These are phyloP conservation scores for Candida lessepsii DNA, from an alignment of 805 yeast genomes.

Conservation along the genomic window DNA sequence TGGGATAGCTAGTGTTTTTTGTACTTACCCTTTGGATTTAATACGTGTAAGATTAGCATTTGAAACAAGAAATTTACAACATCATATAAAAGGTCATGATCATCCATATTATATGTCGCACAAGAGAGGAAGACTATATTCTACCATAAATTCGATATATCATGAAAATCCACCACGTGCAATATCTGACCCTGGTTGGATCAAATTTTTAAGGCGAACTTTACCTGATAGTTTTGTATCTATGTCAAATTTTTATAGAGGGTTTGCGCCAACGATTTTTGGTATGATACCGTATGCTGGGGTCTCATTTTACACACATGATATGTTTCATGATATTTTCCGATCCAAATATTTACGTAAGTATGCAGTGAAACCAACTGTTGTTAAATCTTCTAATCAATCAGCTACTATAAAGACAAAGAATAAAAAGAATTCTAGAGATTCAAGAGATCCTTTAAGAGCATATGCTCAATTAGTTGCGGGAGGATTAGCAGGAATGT, in stretches of 20 bases:
- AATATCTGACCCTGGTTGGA: constrained; percentile 36
- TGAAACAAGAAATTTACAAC: constrained; percentile 54
- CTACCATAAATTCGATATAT: constrained; percentile 32
- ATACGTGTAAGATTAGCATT: constrained; percentile 90
- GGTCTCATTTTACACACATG: constrained; percentile 93
- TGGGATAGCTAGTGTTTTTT: constrained; percentile 81
- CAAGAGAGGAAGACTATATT: constrained; percentile 30
- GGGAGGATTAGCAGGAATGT: constrained; percentile 95
- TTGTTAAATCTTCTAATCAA: no score
- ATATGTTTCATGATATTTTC: constrained; percentile 81
- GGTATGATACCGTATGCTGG: constrained; percentile 99
- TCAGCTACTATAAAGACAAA: constrained; percentile 17
- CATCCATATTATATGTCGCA: constrained; percentile 25
- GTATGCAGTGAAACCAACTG: constrained; percentile 45
- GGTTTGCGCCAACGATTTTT: constrained; percentile 87
- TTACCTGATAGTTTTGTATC: constrained; percentile 33
- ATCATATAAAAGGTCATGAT: constrained; percentile 18
- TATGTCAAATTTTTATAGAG: constrained; percentile 79
- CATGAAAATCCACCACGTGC: constrained; percentile 37
- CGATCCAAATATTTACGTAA: constrained; percentile 56
- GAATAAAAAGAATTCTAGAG: constrained; percentile 32
- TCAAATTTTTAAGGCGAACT: constrained; percentile 31
- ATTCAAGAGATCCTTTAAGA: constrained; percentile 62
- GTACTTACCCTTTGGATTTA: constrained; percentile 90
- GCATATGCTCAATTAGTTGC: constrained; percentile 93